Evolutionary conservation across 129 eudicot genomes (phyloP).

Genomic region (Rutidosis leptorrhynchoides): DNA sequence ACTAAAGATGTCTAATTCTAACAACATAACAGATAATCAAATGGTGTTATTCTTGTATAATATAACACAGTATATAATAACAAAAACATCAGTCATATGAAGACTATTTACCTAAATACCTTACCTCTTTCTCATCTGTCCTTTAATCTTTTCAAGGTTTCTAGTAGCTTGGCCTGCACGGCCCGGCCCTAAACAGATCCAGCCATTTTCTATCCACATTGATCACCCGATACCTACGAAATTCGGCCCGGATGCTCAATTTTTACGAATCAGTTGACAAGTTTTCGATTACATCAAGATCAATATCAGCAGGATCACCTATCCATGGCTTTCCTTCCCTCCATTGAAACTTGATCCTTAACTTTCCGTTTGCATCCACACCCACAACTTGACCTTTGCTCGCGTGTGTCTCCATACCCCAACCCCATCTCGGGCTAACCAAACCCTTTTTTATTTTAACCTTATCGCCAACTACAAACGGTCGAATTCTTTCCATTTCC

Average conservation of each 20-base stretch:
- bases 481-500: constrained; percentile 69
- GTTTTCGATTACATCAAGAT: constrained; percentile 48
- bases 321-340: constrained; percentile 94
- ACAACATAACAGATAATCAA: constrained; percentile 24
- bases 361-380: constrained; percentile 90
- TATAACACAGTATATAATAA: constrained; percentile 16
- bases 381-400: constrained; percentile 93
- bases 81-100: constrained; percentile 28
- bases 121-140: constrained; percentile 20
- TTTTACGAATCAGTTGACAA: too few species aligned
- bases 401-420: constrained; percentile 99
- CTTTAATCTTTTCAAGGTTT: constrained; percentile 15
- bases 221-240: constrained; percentile 30
- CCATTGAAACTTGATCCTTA: constrained; percentile 90
- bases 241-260: constrained; percentile 25
- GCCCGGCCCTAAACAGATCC: constrained; percentile 12
- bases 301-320: constrained; percentile 96
- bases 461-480: constrained; percentile 67
- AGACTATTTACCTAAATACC: constrained; percentile 37
- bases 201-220: constrained; percentile 25
- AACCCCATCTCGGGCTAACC: constrained; percentile 81
- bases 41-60: constrained; percentile 27
- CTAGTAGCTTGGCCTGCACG: constrained; percentile 15
- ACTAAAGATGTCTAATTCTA: constrained; percentile 22
- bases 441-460: constrained; percentile 71